Evolutionary conservation across 2,329 filamentous ascomycete genomes (phyloP), one percentile per base, ranked within the genome.

Genomic region (Claviceps africana): DNA sequence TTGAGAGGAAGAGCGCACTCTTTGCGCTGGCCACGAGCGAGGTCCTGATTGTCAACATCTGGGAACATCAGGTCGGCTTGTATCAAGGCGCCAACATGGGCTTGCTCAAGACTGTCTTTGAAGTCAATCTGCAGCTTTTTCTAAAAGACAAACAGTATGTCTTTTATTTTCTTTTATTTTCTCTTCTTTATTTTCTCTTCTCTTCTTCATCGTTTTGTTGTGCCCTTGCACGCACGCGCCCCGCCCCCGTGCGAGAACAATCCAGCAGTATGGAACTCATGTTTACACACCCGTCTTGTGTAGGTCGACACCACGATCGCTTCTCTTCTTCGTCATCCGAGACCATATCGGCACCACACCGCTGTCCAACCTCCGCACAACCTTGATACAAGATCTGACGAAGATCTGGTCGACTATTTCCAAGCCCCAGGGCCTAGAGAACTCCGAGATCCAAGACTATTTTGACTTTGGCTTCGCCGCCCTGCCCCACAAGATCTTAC

Each of bases 31-130:
- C 93, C 48, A 98, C 93, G 19, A 97, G 91, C 67, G 93, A 98
- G 72, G 91, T 98, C 50, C 77, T 98, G 60, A 94, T 98, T 64
- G 86, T 98, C 69, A 98, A 98, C 66, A 95, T 98, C 59, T 98
- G 93, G 93, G 93, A 98, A 70, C 91, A 96, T 68, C 93, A 98
- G 70, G 93, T 98, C 56, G 93, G 93, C 47, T 70, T 98, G 67
- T 98, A 98, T 66, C 91, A 98, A 71, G 93, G 93, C 53, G 93
- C 93, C 61, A 98, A 98, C 68, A 98, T 98, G 93, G 93, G 93
- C 9, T 71, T 98, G 62, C 75, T 98, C 62, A 98, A 98, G 78
- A 98, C 94, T 0, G 93, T 98, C 4, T 98, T 98, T 61, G 93
- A 98, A 72, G 93, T 98, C 68, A 98, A 98, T 66, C 68, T 98